Percentiles rank a stretch among this genome's conserved stretches.
Conservation (phyloP, 139 green algal genomes). For the Ettlia oleoabundans region DNA sequence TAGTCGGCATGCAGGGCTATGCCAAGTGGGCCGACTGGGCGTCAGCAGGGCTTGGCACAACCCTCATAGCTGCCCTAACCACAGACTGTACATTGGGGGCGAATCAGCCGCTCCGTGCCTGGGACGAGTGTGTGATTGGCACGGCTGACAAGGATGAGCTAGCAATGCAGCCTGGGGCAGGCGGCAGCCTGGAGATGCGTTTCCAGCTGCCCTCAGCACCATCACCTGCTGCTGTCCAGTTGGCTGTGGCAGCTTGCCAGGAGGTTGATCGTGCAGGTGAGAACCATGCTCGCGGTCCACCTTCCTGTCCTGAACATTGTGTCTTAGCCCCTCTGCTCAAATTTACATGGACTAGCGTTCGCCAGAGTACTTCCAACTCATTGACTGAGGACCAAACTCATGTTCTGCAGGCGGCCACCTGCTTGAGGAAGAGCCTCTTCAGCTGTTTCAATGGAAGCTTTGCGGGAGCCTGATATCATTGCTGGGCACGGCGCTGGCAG, state of each 20-base stretch:
- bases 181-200: conserved; percentile 72
- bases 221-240: conserved; percentile 59
- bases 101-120: conserved; percentile 54
- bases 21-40: conserved; percentile 78
- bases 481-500: conserved; percentile 28
- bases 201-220: conserved; percentile 82
- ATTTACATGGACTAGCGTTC: too few species aligned
- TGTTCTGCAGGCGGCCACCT: conserved; percentile 69
- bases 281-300: too few species aligned
- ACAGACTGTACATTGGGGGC: conserved; percentile 57
- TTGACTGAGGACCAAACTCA: too few species aligned
- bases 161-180: background rate
- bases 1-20: conserved; percentile 46
- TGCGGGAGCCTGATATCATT: conserved; percentile 39
- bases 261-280: conserved; percentile 69
- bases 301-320: too few species aligned
- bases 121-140: conserved; percentile 67
- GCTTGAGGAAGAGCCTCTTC: conserved; percentile 62
- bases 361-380: too few species aligned
- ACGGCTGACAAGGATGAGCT: conserved; percentile 25
- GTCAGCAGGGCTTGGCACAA: conserved; percentile 44
- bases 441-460: conserved; percentile 82
- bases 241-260: conserved; percentile 59
- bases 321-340: too few species aligned
- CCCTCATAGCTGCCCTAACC: background rate